A percentile compares a stretch with the other conserved stretches of the same genome.
Conservation (phyloP, 768 basidiomycete genomes). For the Cantharellus anzutake region DNA sequence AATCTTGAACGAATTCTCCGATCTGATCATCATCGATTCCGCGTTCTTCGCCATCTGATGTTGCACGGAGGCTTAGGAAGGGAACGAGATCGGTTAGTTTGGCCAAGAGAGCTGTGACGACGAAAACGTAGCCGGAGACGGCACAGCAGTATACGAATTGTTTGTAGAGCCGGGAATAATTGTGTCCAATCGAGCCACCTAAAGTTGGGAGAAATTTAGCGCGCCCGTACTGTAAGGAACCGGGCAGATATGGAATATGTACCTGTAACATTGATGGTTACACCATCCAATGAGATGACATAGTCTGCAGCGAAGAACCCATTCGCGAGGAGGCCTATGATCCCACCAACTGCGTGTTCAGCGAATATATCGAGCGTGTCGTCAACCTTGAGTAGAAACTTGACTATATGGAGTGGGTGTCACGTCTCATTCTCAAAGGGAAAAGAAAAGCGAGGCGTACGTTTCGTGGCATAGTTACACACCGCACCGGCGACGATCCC, state of each 20-base stretch:
- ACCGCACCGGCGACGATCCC: slow-evolving; percentile 52
- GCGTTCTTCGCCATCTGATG: slow-evolving; percentile 35
- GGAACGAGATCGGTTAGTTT: slow-evolving; percentile 38
- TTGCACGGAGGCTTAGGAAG: slow-evolving; percentile 34
- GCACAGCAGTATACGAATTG: slow-evolving; percentile 50
- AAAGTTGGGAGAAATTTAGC: not conserved
- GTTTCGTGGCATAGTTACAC: slow-evolving; percentile 72
- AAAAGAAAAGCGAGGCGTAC: slow-evolving; percentile 22
- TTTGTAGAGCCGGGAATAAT: slow-evolving; percentile 60
- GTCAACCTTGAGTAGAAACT: slow-evolving; percentile 51
- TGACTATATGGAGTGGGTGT: slow-evolving; percentile 25
- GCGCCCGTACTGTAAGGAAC: not conserved
- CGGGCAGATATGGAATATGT: not conserved
- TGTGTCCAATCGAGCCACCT: slow-evolving; percentile 57
- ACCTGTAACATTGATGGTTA: slow-evolving; percentile 25
- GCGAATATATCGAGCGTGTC: slow-evolving; percentile 88
- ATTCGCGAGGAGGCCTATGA: slow-evolving; percentile 52
- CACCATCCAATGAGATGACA: slow-evolving; percentile 50
- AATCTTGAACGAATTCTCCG: slow-evolving; percentile 12
- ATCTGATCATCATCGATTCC: slow-evolving; percentile 63
- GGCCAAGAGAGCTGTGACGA: slow-evolving; percentile 39
- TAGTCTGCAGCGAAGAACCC: slow-evolving; percentile 52
- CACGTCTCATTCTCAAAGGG: not conserved
- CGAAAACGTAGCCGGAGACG: slow-evolving; percentile 30
- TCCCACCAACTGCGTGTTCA: slow-evolving; percentile 73